Conservation (phyloP, 2,329 filamentous ascomycete species). For the Aspergillus chevalieri region DNA sequence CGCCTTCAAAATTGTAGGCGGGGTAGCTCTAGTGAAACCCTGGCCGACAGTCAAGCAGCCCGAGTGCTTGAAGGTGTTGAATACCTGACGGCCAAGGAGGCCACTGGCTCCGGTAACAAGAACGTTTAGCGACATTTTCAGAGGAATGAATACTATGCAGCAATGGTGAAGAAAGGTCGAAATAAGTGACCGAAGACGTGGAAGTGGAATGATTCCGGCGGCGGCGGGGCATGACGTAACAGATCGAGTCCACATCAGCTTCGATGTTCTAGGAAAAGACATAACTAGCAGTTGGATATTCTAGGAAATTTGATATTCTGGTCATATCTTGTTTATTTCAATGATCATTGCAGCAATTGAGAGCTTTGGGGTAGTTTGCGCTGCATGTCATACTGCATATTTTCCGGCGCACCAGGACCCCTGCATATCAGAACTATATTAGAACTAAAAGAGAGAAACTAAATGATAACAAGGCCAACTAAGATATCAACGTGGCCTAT, state of each 20-base stretch:
- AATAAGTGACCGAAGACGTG: not conserved
- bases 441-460: too few species aligned
- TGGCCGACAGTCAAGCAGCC: constrained; percentile 68
- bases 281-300: too few species aligned
- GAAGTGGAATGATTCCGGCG: not conserved
- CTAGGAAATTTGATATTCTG: too few species aligned
- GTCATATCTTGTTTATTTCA: too few species aligned
- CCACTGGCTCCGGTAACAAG: constrained; percentile 81
- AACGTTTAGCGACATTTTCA: constrained; percentile 47
- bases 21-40: constrained; percentile 67
- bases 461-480: too few species aligned
- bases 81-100: constrained; percentile 72
- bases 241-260: not conserved
- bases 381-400: too few species aligned
- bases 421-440: too few species aligned
- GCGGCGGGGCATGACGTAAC: constrained; percentile 14
- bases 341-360: too few species aligned
- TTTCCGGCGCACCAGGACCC: too few species aligned
- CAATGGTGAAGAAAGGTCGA: not conserved
- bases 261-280: not conserved
- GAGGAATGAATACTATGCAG: not conserved
- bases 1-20: constrained; percentile 58
- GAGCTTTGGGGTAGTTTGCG: too few species aligned
- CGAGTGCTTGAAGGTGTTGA: constrained; percentile 60
- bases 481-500: too few species aligned